Evolutionary conservation across 176 grass and related monocot genomes (phyloP), one percentile per base, ranked within the genome.

Genomic region (Raddia distichophylla): DNA sequence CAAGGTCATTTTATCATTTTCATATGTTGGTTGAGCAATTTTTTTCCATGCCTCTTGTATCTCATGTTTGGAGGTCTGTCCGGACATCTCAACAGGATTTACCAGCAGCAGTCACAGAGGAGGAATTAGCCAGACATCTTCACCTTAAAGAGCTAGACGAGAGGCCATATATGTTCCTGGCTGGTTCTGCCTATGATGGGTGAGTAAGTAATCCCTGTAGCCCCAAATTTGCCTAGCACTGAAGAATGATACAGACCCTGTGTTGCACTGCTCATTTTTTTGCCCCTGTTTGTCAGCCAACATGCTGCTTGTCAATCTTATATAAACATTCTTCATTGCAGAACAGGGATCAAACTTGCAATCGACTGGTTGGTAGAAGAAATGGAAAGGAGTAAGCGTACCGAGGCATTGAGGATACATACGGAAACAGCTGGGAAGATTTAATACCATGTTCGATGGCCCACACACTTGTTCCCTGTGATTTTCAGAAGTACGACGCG

Each of bases 181-280:
- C 91, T 86, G 87, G 91, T 67, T 99, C 97, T 77, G 87, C 97
- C 54, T 92, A 91, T 78, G 87, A 99, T 80, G 97, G 93, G 97
- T 99, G 62, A 91, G 91, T 82, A 89, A 80, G 33, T 64, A 80
- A 77, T 9, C 55, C 33, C 50, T 60, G 4, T 10, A 46, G 37
- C 76, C 51, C 13, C 67, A 18, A 74, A 79, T 65, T 77, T 67
- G 68, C 42, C 9, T 79, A 82, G 66, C 46, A 71, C 11, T 72
- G 79, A 64, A 47, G 40, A 12, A 19, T 67, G 56, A 35, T 13
- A 54, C 37, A 88, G 63, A 35, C 60, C 53, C 56, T 35, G 34
- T 18, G 22, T 16, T 85, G 48, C 49, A 46, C 27, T 27, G 27
- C 27, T 27, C 27, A 27, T 27, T 27, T 27, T 27, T 27, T 27